Evolutionary conservation across 306 rosid genomes (phyloP).

Genomic region (Glycyrrhiza uralensis): DNA sequence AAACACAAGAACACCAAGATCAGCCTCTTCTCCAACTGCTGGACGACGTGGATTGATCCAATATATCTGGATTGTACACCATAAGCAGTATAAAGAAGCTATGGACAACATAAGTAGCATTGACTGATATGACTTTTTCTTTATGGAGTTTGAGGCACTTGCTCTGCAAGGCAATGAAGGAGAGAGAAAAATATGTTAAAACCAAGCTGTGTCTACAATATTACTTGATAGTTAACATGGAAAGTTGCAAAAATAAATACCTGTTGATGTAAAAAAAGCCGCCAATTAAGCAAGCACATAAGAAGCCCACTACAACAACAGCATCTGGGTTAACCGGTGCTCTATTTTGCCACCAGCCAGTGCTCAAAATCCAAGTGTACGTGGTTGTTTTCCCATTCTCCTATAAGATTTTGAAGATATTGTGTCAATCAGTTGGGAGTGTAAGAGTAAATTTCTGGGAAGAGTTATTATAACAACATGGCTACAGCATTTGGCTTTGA

Average conservation of each 20-base stretch:
- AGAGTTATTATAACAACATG: background rate
- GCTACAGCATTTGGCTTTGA: constrained; percentile 3
- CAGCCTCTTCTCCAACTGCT: constrained; percentile 94
- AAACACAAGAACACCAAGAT: constrained; percentile 80
- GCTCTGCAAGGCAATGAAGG: constrained; percentile 45
- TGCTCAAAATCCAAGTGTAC: constrained; percentile 88
- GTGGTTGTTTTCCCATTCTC: constrained; percentile 76
- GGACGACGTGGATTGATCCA: constrained; percentile 65
- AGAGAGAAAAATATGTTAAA: constrained; percentile 6
- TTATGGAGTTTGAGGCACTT: constrained; percentile 42
- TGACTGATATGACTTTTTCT: constrained; percentile 52
- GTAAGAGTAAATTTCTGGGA: background rate
- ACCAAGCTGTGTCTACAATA: constrained; percentile 4
- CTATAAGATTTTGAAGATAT: constrained; percentile 38
- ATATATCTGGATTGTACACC: constrained; percentile 78
- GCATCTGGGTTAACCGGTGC: constrained; percentile 88
- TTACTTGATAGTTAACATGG: background rate
- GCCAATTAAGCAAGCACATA: constrained; percentile 55
- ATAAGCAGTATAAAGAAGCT: constrained; percentile 65
- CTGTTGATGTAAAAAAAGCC: constrained; percentile 82
- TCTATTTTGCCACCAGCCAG: constrained; percentile 86
- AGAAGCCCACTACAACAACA: constrained; percentile 51
- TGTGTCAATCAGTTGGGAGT: background rate
- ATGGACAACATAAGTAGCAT: constrained; percentile 44
- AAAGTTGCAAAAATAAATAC: constrained; percentile 29